A percentile compares a stretch with the other conserved stretches of the same genome.
Evolutionary conservation across 2,329 filamentous ascomycete genomes (phyloP).

Genomic region (Verticillium klebahnii): DNA sequence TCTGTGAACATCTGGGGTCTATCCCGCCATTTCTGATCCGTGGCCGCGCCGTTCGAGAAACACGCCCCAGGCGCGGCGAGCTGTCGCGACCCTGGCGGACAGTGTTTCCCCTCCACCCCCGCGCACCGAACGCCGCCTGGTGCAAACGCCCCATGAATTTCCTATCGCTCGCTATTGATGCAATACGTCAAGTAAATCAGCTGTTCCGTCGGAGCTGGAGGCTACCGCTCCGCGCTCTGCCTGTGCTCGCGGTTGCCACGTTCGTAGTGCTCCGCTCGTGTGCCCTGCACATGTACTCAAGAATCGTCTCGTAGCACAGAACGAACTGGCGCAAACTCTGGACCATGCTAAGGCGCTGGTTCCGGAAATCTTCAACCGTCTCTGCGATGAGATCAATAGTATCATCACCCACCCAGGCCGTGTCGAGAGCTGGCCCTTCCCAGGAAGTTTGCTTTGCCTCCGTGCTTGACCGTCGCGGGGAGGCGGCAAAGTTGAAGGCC

Average conservation of each 20-base stretch:
- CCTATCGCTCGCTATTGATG: slow-evolving; percentile 9
- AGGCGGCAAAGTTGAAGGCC: slow-evolving; percentile 4
- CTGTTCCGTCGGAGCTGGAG: slow-evolving; percentile 9
- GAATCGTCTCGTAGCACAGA: slow-evolving; percentile 89
- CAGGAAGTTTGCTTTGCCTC: slow-evolving; percentile 9
- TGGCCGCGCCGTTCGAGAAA: no score
- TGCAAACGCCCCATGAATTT: background rate
- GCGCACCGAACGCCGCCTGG: background rate
- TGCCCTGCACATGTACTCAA: slow-evolving; percentile 71
- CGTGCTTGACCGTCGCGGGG: slow-evolving; percentile 5
- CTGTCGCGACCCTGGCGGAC: no score
- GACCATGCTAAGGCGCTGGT: slow-evolving; percentile 91
- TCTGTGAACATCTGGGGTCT: no score
- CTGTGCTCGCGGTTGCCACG: slow-evolving; percentile 14
- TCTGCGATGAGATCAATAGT: slow-evolving; percentile 75
- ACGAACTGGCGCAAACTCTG: slow-evolving; percentile 92
- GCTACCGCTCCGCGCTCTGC: slow-evolving; percentile 16
- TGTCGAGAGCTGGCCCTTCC: slow-evolving; percentile 30
- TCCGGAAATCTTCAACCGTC: slow-evolving; percentile 86
- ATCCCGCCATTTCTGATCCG: no score
- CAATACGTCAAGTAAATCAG: slow-evolving; percentile 6
- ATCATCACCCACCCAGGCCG: slow-evolving; percentile 65
- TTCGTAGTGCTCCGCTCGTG: slow-evolving; percentile 28
- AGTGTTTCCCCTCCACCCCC: no score
- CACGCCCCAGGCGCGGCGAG: no score